Evolutionary conservation across 2,329 filamentous ascomycete genomes (phyloP), one percentile per base, ranked within the genome.

Genomic region (Paraphoma sp.): DNA sequence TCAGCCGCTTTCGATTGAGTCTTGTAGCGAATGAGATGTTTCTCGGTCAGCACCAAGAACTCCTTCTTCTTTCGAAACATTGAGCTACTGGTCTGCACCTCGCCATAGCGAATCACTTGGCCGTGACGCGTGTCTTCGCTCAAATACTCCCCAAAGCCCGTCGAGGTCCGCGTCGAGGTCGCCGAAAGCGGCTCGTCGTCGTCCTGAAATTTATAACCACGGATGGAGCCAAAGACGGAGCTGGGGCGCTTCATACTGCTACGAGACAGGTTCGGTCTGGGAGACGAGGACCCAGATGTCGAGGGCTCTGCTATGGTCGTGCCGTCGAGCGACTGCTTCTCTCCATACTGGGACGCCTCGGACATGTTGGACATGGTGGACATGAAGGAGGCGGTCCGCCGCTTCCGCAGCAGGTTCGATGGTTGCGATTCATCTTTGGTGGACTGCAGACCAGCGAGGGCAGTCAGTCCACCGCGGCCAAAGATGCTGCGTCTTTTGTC

Each of bases 41-140:
- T 85, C 62, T 90, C 88, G 6, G 88, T 91, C 62, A 91, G 78
- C 12, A 91, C 89, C 52, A 91, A 78, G 66, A 89, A 91, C 71
- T 91, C 88, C 74, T 84, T 88, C 78, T 88, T 89, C 77, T 89
- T 90, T 71, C 88, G 81, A 76, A 90, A 89, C 82, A 91, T 86
- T 57, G 86, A 85, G 53, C 85, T 87, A 47, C 86, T 87, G 11
- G 86, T 90, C 74, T 91, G 88, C 14, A 90, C 86, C 69, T 90
- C 88, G 38, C 88, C 89, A 76, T 90, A 85, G 60, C 88, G 83
- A 38, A 90, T 75, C 17, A 90, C 86, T 30, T 80, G 69, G 50
- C 71, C 67, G 38, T 65, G 67, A 53, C 67, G 69, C 18, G 65
- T 57, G 2, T 69, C 62, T n/a, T 81, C 81, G 16, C 78, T 78